A percentile compares a stretch with the other conserved stretches of the same genome.
These are phyloP conservation scores for Cladosporium sp. DNA, from an alignment of 2,329 filamentous ascomycete genomes.

Conservation along the genomic window DNA sequence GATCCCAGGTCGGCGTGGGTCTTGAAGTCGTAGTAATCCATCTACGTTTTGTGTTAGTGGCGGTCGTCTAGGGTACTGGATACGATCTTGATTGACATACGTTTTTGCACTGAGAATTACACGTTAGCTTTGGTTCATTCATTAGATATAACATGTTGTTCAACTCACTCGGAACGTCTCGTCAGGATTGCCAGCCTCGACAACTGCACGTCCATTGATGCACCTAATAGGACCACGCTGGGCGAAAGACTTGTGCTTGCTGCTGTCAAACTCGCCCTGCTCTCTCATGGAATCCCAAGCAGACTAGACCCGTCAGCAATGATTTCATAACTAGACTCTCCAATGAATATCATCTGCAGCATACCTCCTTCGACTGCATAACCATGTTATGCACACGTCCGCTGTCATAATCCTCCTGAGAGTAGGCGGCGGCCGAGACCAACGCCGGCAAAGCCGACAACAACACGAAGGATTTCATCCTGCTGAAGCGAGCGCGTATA, in stretches of 20 bases:
- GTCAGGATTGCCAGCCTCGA: constrained; percentile 43
- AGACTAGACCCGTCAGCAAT: neutral
- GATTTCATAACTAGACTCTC: neutral
- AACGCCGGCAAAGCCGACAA: neutral
- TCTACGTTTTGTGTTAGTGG: too few relatives aligned
- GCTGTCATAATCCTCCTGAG: neutral
- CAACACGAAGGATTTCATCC: constrained; percentile 3
- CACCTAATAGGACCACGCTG: constrained; percentile 28
- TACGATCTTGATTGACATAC: too few relatives aligned
- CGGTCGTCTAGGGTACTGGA: too few relatives aligned
- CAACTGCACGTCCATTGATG: constrained; percentile 41
- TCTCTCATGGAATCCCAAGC: constrained; percentile 11
- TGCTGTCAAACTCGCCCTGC: constrained; percentile 13
- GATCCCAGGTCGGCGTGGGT: constrained; percentile 52
- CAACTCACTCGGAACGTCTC: constrained; percentile 42
- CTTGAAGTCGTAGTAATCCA: constrained; percentile 55
- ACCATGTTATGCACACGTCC: neutral
- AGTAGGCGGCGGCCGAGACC: neutral
- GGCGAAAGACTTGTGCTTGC: constrained; percentile 11
- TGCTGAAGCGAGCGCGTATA: neutral
- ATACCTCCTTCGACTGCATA: neutral
- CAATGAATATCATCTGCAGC: too few relatives aligned
- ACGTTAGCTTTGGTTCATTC: neutral
- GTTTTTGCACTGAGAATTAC: too few relatives aligned
- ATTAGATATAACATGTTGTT: neutral